Conservation (phyloP, 2,329 filamentous ascomycete genomes). For the Pestalotiopsis sp. region DNA sequence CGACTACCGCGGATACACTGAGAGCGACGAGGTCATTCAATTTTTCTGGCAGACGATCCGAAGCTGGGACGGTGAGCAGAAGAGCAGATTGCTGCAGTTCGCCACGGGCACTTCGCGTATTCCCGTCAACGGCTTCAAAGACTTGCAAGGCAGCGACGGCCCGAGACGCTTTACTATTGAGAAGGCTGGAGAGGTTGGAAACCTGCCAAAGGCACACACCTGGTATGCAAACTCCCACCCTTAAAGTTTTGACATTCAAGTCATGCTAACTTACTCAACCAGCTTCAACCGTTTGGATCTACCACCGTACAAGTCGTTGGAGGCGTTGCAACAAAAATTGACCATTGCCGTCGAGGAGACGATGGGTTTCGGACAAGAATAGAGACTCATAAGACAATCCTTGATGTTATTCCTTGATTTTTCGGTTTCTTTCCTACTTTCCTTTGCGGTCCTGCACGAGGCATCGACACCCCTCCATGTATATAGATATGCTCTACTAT, state of each 20-base stretch:
- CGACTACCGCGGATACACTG: slow-evolving; percentile 97
- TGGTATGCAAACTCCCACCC: slow-evolving; percentile 65
- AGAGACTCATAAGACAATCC: slow-evolving; percentile 31
- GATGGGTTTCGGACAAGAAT: slow-evolving; percentile 98
- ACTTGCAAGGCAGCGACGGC: slow-evolving; percentile 94
- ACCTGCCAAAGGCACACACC: slow-evolving; percentile 95
- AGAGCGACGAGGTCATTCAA: slow-evolving; percentile 94
- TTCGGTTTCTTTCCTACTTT: neutral
- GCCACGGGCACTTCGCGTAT: slow-evolving; percentile 97
- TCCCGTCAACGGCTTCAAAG: slow-evolving; percentile 98
- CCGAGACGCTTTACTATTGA: slow-evolving; percentile 96
- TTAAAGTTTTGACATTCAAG: neutral
- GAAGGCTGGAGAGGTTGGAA: slow-evolving; percentile 88
- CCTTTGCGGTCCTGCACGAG: neutral
- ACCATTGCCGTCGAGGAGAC: slow-evolving; percentile 98
- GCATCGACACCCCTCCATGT: neutral
- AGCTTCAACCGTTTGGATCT: slow-evolving; percentile 98
- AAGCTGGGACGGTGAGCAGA: slow-evolving; percentile 97
- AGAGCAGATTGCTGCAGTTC: slow-evolving; percentile 93
- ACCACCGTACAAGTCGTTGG: slow-evolving; percentile 87
- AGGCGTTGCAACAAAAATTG: slow-evolving; percentile 84
- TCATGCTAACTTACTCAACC: slow-evolving; percentile 20
- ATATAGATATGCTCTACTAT: slow-evolving; percentile 11
- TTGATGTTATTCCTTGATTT: neutral
- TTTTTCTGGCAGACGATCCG: slow-evolving; percentile 99